These are phyloP conservation scores for Citeromyces hawaiiensis DNA, from an alignment of 1,139 yeast genomes.

Conservation along the genomic window DNA sequence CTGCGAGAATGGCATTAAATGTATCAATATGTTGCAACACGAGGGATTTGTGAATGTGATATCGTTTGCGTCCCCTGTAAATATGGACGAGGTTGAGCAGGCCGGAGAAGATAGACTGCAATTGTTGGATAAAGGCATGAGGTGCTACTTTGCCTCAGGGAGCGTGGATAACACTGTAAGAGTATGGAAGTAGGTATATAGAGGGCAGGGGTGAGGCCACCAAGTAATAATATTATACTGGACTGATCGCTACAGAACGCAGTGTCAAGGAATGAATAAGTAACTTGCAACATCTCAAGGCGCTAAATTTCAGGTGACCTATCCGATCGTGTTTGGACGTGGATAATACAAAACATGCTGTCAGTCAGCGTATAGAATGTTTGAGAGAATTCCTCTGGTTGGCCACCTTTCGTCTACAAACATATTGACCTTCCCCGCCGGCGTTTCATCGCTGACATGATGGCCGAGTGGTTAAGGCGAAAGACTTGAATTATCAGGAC, in stretches of 20 bases:
- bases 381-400: no score
- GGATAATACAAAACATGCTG: no score
- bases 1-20: constrained; percentile 26
- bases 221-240: no score
- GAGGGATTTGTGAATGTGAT: constrained; percentile 62
- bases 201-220: no score
- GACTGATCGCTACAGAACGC: no score
- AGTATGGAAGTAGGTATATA: constrained; percentile 25
- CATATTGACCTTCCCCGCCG: neutral
- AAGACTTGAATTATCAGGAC: constrained; percentile 24
- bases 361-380: no score
- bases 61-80: constrained; percentile 36
- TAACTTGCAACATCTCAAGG: no score
- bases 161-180: constrained; percentile 40
- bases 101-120: constrained; percentile 11
- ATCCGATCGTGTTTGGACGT: no score
- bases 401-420: no score
- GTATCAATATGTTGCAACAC: constrained; percentile 43
- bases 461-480: constrained; percentile 45
- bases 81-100: constrained; percentile 13
- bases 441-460: constrained; percentile 1
- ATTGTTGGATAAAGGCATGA: constrained; percentile 27
- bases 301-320: no score
- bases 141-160: constrained; percentile 48
- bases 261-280: no score